Evolutionary conservation across 2,329 filamentous ascomycete species (phyloP), one percentile per base, ranked within the genome.

Genomic region (Fusarium chlamydosporum): DNA sequence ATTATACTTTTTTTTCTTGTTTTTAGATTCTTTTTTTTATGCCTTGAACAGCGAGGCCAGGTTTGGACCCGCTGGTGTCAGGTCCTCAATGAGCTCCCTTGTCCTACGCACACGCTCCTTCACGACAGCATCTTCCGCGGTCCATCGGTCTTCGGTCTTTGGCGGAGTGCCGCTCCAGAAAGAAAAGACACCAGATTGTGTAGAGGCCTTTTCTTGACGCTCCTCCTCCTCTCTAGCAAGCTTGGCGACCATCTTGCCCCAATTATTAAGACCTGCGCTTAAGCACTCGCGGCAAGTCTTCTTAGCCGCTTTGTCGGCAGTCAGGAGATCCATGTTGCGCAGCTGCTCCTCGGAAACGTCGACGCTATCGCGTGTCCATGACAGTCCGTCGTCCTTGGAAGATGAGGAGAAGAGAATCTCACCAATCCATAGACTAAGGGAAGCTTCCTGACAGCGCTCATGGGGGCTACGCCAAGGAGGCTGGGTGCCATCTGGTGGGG

Each of bases 361-460:
- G 33, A 97, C 93, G 27, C 91, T 94, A 67, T 97, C 93, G 56
- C 93, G 88, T 1, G 95, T 97, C 95, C 95, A 98, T 7, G 89
- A 89, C 3, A 97, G 83, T 1, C 94, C 95, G 64, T 91, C 90
- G 48, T 92, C 89, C 51, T 83, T 82, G 18, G 79, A 80, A 2
- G 75, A 72, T 6, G 86, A 87, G 0, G 92, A 88, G 78, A 92
- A 97, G 33, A 98, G 85, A 52, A 98, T 97, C 81, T 98, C 95
- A 61, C 95, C 95, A 67, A 98, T 95, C 79, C 97, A 96, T 26
- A 94, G 86, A 84, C 93, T 94, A 15, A 97, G 81, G 0, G 89
- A 93, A 4, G 94, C 93, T 79, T 97, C 94, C 70, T 96, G 91
- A 78, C 94, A 97, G 37, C 87, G 85, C 68, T 92, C 88, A 29